phyloP scores from a whole-genome alignment of 164 flowering plant species.

The Magnolia changhungtana region DNA sequence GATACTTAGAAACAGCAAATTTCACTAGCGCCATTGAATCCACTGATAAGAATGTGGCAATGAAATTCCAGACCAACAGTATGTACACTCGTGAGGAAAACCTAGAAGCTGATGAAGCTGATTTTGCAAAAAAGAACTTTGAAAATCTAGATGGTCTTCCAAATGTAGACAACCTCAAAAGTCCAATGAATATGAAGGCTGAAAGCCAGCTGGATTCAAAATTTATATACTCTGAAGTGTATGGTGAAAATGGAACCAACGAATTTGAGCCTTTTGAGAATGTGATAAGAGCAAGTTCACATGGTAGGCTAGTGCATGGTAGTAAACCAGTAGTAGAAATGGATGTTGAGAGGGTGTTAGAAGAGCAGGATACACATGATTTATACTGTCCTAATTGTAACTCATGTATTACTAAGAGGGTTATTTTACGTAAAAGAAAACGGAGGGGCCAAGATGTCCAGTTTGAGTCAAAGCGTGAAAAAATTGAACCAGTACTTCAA shows the following conservation, averaged over 20 bases:
- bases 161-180: constrained; percentile 7
- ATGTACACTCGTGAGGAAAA: constrained; percentile 11
- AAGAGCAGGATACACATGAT: constrained; percentile 80
- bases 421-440: constrained; percentile 62
- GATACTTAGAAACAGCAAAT: constrained; percentile 8
- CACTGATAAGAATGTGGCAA: constrained; percentile 17
- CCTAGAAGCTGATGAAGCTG: constrained; percentile 12
- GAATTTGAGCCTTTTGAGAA: constrained; percentile 9
- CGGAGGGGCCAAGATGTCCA: constrained; percentile 19
- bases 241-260: constrained; percentile 8
- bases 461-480: constrained; percentile 31
- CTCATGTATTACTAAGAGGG: constrained; percentile 70
- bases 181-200: constrained; percentile 14
- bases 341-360: constrained; percentile 58
- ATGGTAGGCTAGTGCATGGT: constrained; percentile 18
- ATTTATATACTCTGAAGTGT: constrained; percentile 14
- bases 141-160: constrained; percentile 14
- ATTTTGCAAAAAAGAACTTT: constrained; percentile 1
- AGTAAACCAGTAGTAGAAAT: constrained; percentile 31
- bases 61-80: constrained; percentile 4
- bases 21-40: constrained; percentile 19
- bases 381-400: constrained; percentile 77
- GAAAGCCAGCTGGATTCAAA: constrained; percentile 12
- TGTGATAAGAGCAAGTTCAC: constrained; percentile 2
- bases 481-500: constrained; percentile 16